Evolutionary conservation across 768 basidiomycete species (phyloP), one percentile per base, ranked within the genome.

Genomic region (Lactarius tabidus): DNA sequence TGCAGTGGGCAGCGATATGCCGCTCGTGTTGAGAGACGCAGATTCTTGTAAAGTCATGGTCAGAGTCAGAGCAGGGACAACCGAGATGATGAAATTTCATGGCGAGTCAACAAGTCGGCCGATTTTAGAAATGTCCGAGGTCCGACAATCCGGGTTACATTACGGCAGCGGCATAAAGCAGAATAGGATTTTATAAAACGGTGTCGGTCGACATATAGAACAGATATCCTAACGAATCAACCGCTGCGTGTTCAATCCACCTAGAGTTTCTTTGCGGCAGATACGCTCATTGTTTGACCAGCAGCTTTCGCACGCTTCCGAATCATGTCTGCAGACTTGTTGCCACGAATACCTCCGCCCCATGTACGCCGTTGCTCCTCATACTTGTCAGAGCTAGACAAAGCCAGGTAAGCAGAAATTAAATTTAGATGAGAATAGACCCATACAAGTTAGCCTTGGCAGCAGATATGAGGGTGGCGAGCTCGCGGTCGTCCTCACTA

Each of bases 361-460:
- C 96, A 98, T 71, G 87, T 86, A 74, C 90, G 86, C 69, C 93
- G 88, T 60, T 89, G 83, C 72, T 95, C 94, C 70, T 96, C 95
- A 79, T 92, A 92, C 80, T 96, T 98, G 78, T 93, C 91, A 62
- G 89, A 80, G 84, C 90, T 92, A 52, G 6, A 67, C 0, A 60
- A 35, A 36, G 55, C 12, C 35, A 33, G 41, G 43, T 36, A 53
- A 48, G 41, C 18, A 18, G 57, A 31, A 59, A 29, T 38, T 36
- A n/a, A 60, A 31, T 17, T 2, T 12, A 26, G 26, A 31, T 7
- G 18, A 55, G 43, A 62, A 23, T 23, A 33, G 33, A 36, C 23
- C 36, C 94, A 66, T 77, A 91, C 94, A 95, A 98, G 84, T 98
- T 99, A 68, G 93, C 92, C 84, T 98, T 98, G 71, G 93, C 86